Base-by-base conservation (phyloP, 176 grass and related monocot genomes). In the Tuctoria greenei region DNA sequence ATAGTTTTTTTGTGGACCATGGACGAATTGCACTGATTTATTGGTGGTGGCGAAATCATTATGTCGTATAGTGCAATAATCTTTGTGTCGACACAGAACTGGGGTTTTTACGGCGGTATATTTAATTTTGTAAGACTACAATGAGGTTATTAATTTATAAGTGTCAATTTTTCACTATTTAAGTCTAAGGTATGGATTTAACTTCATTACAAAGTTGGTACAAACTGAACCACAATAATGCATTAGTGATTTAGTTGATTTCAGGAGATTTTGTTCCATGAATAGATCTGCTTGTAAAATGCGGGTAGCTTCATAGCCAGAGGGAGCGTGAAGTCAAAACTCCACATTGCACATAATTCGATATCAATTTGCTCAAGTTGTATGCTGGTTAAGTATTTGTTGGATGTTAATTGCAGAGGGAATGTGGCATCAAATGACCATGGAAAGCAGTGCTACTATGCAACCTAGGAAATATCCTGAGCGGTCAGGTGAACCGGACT, bases 371-470 rank as follows among this genome's bases (percentile, higher is more conserved):
- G 49, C 10, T 25, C 20, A 47, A 34, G 14, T 39, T 74, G 13
- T 40, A 40, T 74, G 35, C 9, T 47, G 18, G 40, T 54, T 49
- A 49, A 66, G 26, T 61, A 50, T 52, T 18, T 67, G 35, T 64
- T 24, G 47, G 56, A 80, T 78, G 41, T 41, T 71, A 35, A 61
- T 69, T 82, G 82, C 92, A 99, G 96, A 93, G 73, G 70, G 78
- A 61, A 88, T 95, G 85, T 95, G 96, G 96, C 89, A 90, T 46
- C 89, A 95, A 76, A 85, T 92, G 85, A 77, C 77, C 61, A 83
- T 90, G 85, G 82, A 55, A 83, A 84, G 78, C 36, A 60, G 86
- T 52, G 76, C 76, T 65, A 23, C 74, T 39, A 85, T 86, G 78
- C 80, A 85, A 63, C 67, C 84, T 40, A 90, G 82, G 18, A 38